A percentile compares a stretch with the other conserved stretches of the same genome.
phyloP scores from a whole-genome alignment of 148 eudicot genomes.

The Amaranthus cruentus region DNA sequence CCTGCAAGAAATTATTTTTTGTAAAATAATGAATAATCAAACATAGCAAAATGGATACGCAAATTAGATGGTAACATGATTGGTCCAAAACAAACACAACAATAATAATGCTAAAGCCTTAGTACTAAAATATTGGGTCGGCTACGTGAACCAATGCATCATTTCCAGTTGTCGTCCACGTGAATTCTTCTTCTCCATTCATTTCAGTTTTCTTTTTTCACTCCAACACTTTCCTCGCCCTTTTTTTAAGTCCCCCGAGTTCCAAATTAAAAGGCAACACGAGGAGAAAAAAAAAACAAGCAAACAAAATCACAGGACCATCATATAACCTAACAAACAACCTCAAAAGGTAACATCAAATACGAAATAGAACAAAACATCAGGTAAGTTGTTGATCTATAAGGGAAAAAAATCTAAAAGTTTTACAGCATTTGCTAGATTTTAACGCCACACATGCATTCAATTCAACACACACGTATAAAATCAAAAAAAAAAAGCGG shows the following conservation, averaged over 20 bases:
- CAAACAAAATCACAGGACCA: neutral
- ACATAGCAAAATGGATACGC: neutral
- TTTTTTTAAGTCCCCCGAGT: too few relatives aligned
- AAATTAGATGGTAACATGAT: neutral
- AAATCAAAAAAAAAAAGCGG: neutral
- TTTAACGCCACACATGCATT: neutral
- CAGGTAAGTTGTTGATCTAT: neutral
- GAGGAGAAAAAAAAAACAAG: neutral
- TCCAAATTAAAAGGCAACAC: neutral
- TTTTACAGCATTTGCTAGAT: neutral
- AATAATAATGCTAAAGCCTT: too few relatives aligned
- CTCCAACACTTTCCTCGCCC: too few relatives aligned
- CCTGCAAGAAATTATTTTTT: slow-evolving; percentile 30
- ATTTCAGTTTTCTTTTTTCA: too few relatives aligned
- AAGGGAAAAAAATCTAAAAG: neutral
- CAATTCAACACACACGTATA: neutral
- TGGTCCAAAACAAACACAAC: neutral
- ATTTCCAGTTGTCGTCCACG: too few relatives aligned
- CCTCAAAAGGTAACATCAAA: neutral
- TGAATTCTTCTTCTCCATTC: too few relatives aligned
- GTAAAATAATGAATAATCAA: neutral
- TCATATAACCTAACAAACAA: neutral
- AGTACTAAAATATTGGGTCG: too few relatives aligned
- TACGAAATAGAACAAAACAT: neutral
- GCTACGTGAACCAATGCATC: too few relatives aligned